Evolutionary conservation across 2,329 filamentous ascomycete species (phyloP), one percentile per base, ranked within the genome.

Genomic region (Aspergillus calidoustus): DNA sequence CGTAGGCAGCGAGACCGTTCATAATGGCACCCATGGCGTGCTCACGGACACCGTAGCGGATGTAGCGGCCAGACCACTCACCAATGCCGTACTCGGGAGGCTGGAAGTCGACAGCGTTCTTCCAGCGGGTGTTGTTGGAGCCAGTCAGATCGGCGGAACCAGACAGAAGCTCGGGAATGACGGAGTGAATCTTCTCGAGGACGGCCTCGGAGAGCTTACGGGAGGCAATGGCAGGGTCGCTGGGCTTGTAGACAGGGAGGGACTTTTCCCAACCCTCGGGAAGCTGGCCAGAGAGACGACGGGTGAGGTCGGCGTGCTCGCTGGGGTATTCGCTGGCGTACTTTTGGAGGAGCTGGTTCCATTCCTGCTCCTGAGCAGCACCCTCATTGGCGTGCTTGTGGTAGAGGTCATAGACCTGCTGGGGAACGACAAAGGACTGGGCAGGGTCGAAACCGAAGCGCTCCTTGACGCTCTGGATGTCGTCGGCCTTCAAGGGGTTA

Each of bases 81-180:
- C 95, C 95, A 72, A 99, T 91, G 67, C 91, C 90, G 67, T 87
- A 89, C 73, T 87, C 84, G 63, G 92, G 91, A 67, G 93, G 92
- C 86, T 99, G 95, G 89, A 99, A 98, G 85, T 99, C 95, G 69
- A 94, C 88, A 60, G 95, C 94, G 59, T 88, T 87, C 91, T 98
- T 99, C 93, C 93, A 97, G 79, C 93, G 89, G 71, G 95, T 99
- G 84, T 98, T 90, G 88, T 99, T 99, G 78, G 95, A 98, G 77
- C 92, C 92, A 78, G 95, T 99, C 86, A 99, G 81, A 86, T 99
- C 95, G 72, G 95, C 95, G 68, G 95, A 99, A 73, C 95, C 95
- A 78, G 94, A 96, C 64, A 99, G 81, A 62, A 99, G 89, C 82
- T 98, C 95, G 69, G 95, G 95, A 59, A 99, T 77, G 68, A 84